A percentile compares a stretch with the other conserved stretches of the same genome.
Evolutionary conservation across 2,329 filamentous ascomycete genomes (phyloP).

Genomic region (Phoma sp.): DNA sequence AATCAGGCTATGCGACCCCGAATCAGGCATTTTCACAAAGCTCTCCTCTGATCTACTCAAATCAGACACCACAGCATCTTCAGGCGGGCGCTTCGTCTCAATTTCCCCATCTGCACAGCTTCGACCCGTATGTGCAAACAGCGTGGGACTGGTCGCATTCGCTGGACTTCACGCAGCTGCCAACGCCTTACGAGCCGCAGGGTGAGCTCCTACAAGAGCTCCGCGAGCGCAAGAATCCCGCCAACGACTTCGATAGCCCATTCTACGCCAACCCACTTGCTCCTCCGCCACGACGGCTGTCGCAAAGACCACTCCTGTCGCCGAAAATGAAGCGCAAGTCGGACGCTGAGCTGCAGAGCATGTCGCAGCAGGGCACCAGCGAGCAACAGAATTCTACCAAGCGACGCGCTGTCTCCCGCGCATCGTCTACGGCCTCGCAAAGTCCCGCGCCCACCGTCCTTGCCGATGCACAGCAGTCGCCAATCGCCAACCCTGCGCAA

Average conservation of each 20-base stretch:
- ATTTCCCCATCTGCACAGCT: conserved; percentile 27
- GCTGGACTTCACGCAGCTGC: conserved; percentile 42
- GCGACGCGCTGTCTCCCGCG: conserved; percentile 40
- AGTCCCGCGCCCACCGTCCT: conserved; percentile 24
- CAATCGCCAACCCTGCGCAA: conserved; percentile 26
- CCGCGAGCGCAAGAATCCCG: conserved; percentile 32
- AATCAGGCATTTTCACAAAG: conserved; percentile 26
- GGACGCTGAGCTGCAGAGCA: conserved; percentile 40
- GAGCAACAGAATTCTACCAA: conserved; percentile 35
- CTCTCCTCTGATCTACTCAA: conserved; percentile 25
- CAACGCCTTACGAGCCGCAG: conserved; percentile 52
- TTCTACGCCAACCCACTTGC: conserved; percentile 31
- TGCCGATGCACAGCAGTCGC: conserved; percentile 25
- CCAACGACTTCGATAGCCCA: conserved; percentile 50
- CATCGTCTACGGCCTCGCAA: conserved; percentile 39
- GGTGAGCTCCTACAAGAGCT: conserved; percentile 52
- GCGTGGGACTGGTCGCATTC: conserved; percentile 49
- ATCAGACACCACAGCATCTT: conserved; percentile 26
- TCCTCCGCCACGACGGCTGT: conserved; percentile 33
- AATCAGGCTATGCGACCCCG: conserved; percentile 20
- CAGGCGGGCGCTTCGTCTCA: conserved; percentile 20
- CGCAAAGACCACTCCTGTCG: conserved; percentile 28
- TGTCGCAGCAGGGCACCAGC: conserved; percentile 31
- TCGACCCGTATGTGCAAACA: conserved; percentile 32
- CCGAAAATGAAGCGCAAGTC: conserved; percentile 48